These are phyloP conservation scores for Gloeopeniophorella convolvens DNA, from an alignment of 768 basidiomycete species.

Conservation along the genomic window DNA sequence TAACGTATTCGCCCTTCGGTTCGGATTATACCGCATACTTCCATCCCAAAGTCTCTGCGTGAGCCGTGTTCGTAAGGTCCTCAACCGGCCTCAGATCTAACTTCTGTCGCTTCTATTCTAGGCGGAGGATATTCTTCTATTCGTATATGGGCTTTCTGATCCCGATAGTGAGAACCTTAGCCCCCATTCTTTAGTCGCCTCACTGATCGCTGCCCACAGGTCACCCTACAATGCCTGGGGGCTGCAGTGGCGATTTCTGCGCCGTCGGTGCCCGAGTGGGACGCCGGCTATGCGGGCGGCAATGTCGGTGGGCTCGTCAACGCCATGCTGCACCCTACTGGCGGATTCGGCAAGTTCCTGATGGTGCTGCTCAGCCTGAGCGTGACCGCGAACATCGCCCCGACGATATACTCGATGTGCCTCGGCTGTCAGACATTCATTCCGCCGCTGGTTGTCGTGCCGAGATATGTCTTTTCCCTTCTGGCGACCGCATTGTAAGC, in stretches of 20 bases:
- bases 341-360: conserved; percentile 65
- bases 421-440: conserved; percentile 67
- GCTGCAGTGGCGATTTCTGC: conserved; percentile 60
- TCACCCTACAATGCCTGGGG: conserved; percentile 50
- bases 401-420: conserved; percentile 76
- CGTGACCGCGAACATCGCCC: conserved; percentile 74
- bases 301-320: conserved; percentile 58
- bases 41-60: conserved; percentile 52
- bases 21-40: conserved; percentile 77
- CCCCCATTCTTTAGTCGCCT: conserved; percentile 5
- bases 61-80: conserved; percentile 1
- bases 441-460: conserved; percentile 50
- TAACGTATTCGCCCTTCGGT: conserved; percentile 54
- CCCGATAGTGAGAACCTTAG: conserved; percentile 46
- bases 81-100: background rate
- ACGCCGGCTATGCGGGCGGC: conserved; percentile 42
- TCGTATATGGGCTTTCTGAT: conserved; percentile 59
- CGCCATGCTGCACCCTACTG: conserved; percentile 54
- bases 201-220: conserved; percentile 19
- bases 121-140: conserved; percentile 56
- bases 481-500: conserved; percentile 61
- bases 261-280: conserved; percentile 49
- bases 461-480: conserved; percentile 64
- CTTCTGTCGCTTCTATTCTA: conserved; percentile 23
- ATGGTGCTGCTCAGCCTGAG: conserved; percentile 69